phyloP scores from a whole-genome alignment of 345 rosid genomes.

The Boechera retrofracta region DNA sequence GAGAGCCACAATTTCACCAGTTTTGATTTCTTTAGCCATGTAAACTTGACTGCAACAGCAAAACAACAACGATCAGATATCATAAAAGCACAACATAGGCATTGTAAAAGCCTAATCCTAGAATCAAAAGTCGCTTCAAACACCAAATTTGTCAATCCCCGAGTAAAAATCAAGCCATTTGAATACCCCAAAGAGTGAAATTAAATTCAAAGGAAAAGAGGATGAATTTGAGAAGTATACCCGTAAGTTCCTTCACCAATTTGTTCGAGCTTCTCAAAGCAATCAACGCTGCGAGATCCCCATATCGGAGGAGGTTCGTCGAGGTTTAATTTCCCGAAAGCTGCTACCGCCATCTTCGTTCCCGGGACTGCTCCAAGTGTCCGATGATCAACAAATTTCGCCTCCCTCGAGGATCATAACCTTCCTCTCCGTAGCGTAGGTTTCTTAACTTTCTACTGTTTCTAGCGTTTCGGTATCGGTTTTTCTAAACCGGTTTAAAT shows the following conservation, averaged over 20 bases:
- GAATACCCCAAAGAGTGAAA: constrained; percentile 15
- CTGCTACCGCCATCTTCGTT: constrained; percentile 60
- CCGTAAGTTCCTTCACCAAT: constrained; percentile 93
- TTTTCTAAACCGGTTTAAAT: constrained; percentile 1
- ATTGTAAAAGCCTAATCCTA: constrained; percentile 1
- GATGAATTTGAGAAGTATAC: constrained; percentile 37
- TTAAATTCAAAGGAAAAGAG: neutral
- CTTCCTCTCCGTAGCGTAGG: constrained; percentile 8
- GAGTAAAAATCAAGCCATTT: neutral
- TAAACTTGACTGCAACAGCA: constrained; percentile 79
- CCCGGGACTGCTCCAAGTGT: neutral
- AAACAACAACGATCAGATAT: constrained; percentile 2
- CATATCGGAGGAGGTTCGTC: constrained; percentile 63
- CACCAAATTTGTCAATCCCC: neutral
- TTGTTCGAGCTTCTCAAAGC: constrained; percentile 85
- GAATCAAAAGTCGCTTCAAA: neutral
- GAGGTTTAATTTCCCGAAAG: constrained; percentile 60
- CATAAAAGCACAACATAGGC: neutral
- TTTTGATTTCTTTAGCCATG: constrained; percentile 89
- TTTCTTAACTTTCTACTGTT: neutral
- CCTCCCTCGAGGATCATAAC: neutral
- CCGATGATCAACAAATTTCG: constrained; percentile 10
- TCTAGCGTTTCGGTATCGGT: constrained; percentile 15
- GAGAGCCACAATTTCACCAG: constrained; percentile 93
- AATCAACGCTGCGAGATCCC: constrained; percentile 86